Evolutionary conservation across 1,139 yeast species (phyloP), one percentile per base, ranked within the genome.

Genomic region (Pichia terricola): DNA sequence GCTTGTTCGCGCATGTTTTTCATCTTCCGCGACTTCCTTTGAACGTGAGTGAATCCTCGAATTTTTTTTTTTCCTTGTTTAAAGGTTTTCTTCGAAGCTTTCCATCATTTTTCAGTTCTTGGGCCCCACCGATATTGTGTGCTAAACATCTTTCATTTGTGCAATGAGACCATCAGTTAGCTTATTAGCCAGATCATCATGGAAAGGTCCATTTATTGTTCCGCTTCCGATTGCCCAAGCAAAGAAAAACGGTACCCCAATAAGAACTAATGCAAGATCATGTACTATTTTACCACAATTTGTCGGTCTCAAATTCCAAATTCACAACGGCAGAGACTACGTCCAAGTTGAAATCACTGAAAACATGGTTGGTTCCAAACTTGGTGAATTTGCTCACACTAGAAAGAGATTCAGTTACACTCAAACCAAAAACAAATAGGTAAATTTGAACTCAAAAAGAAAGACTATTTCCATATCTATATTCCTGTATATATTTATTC

Each of bases 361-460:
- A 59, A 94, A 91, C 56, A 91, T 91, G 98, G 96, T 91, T 52
- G 98, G 98, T n/a, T 77, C 81, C 52, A 91, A 91, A 63, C 69
- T 91, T 47, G 98, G 98, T 3, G 97, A 91, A 63, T 91, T 86
- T 67, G 95, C 95, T 3, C 85, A 91, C 46, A 91, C 98, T 3
- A 73, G 96, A 61, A 85, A 86, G 74, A 78, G 84, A 63, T 87
- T 85, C 66, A 77, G 76, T 53, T 88, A 85, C 67, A 85, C 88
- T 55, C 86, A 78, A 67, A 75, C 80, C 48, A 75, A 75, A 71
- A 76, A 75, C 58, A 74, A 68, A 54, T 62, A 51, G 37, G n/a
- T 30, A 28, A n/a, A n/a, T n/a, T n/a, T n/a, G 27, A 26, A 26
- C 16, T 34, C n/a, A n/a, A n/a, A n/a, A n/a, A n/a, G n/a, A n/a